Evolutionary conservation across 148 eudicot species (phyloP).

Genomic region (Diospyros lotus): DNA sequence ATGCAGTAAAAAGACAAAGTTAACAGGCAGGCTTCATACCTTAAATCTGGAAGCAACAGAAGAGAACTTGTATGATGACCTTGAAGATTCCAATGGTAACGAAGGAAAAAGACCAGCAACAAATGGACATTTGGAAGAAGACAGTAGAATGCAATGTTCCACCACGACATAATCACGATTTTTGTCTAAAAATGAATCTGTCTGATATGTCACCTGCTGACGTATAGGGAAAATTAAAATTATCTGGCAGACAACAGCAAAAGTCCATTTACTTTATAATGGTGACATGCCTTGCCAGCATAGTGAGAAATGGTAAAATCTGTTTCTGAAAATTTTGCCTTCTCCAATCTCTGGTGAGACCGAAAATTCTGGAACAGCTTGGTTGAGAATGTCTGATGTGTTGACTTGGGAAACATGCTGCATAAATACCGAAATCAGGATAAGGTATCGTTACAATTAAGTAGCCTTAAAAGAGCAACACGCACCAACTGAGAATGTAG

Average conservation of each 20-base stretch:
- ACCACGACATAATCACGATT: constrained; percentile 97
- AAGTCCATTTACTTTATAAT: constrained; percentile 5
- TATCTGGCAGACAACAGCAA: neutral
- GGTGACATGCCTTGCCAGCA: constrained; percentile 82
- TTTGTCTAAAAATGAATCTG: constrained; percentile 77
- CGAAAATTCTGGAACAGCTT: constrained; percentile 83
- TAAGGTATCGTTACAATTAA: constrained; percentile 12
- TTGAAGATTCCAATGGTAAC: constrained; percentile 70
- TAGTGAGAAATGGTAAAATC: constrained; percentile 90
- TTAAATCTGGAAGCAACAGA: constrained; percentile 92
- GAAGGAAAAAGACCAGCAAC: constrained; percentile 73
- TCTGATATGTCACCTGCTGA: constrained; percentile 85
- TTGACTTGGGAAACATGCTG: constrained; percentile 99
- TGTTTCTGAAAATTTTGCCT: constrained; percentile 87
- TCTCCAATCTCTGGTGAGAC: constrained; percentile 77
- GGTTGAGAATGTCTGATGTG: constrained; percentile 85
- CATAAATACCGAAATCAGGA: constrained; percentile 18
- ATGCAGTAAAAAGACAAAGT: neutral
- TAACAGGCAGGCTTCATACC: constrained; percentile 37
- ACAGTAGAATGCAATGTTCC: constrained; percentile 77
- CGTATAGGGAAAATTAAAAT: neutral
- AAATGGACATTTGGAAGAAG: constrained; percentile 74
- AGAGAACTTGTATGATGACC: constrained; percentile 94
- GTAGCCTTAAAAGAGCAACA: constrained; percentile 5
- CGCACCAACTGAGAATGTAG: constrained; percentile 19